Percentiles rank a stretch among this genome's conserved stretches.
Evolutionary conservation across 176 grass and related monocot genomes (phyloP).

Genomic region (Aegilops bicornis): DNA sequence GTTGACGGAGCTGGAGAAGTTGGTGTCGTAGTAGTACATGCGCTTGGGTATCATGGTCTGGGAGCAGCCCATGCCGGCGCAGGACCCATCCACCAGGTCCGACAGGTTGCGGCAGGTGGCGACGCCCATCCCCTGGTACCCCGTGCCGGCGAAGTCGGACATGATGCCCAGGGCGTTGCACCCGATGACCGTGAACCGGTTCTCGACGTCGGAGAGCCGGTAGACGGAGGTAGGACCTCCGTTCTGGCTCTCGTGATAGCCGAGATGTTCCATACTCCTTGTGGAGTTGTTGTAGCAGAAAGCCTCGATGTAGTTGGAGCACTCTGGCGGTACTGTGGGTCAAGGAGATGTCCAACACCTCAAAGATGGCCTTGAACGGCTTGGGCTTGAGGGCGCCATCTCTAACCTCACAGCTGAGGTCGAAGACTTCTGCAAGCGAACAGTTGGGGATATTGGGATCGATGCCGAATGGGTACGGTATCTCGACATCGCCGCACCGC

Average conservation of each 20-base stretch:
- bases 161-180: background rate
- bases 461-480: constrained; percentile 50
- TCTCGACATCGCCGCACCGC: constrained; percentile 25
- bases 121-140: background rate
- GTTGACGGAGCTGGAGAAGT: background rate
- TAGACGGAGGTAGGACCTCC: background rate
- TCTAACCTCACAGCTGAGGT: background rate
- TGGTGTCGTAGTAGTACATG: background rate
- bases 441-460: background rate
- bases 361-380: background rate
- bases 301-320: background rate
- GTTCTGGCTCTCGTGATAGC: background rate
- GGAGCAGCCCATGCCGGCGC: background rate
- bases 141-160: background rate
- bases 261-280: background rate
- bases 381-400: background rate
- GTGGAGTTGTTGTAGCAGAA: constrained; percentile 8
- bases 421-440: background rate
- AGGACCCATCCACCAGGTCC: background rate
- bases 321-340: background rate
- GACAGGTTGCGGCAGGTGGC: background rate
- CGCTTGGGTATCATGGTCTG: background rate
- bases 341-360: constrained; percentile 9
- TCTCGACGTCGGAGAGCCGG: background rate
- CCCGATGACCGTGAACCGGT: background rate